Conservation (phyloP, 78 protist genomes). For the Blattamonas nauphoetae region DNA sequence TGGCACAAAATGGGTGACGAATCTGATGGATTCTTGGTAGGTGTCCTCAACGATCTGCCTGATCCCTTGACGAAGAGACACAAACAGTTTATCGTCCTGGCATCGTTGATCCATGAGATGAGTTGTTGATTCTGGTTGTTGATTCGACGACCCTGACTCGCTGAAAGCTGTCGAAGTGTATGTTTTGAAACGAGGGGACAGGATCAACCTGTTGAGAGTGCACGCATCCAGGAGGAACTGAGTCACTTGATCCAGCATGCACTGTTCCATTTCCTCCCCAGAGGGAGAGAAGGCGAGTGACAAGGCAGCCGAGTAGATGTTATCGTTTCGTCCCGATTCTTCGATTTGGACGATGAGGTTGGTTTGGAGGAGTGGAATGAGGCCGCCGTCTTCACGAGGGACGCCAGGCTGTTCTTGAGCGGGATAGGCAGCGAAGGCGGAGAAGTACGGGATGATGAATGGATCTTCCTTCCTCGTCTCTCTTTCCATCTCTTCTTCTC, state of each 20-base stretch:
- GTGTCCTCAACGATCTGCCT: neutral
- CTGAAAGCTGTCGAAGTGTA: neutral
- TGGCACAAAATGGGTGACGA: conserved; percentile 18
- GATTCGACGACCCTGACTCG: neutral
- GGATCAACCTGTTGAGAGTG: neutral
- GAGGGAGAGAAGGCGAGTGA: neutral
- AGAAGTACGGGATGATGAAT: neutral
- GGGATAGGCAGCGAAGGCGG: neutral
- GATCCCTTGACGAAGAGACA: neutral
- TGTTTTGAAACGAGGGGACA: neutral
- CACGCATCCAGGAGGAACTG: neutral
- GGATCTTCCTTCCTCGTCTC: too few relatives aligned
- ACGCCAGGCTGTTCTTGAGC: neutral
- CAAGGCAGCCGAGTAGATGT: neutral
- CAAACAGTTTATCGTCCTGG: conserved; percentile 1
- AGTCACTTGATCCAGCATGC: neutral
- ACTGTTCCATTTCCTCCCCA: neutral
- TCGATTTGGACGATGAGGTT: neutral
- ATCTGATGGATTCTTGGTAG: conserved; percentile 1
- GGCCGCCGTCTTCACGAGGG: neutral
- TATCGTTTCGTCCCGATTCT: neutral
- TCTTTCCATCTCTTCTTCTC: too few relatives aligned
- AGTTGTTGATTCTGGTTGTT: neutral
- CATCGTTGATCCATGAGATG: neutral
- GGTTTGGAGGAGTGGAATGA: neutral